Percentiles rank a stretch among this genome's conserved stretches.
Evolutionary conservation across 164 flowering plant genomes (phyloP).

Genomic region (Magnolia sinica): DNA sequence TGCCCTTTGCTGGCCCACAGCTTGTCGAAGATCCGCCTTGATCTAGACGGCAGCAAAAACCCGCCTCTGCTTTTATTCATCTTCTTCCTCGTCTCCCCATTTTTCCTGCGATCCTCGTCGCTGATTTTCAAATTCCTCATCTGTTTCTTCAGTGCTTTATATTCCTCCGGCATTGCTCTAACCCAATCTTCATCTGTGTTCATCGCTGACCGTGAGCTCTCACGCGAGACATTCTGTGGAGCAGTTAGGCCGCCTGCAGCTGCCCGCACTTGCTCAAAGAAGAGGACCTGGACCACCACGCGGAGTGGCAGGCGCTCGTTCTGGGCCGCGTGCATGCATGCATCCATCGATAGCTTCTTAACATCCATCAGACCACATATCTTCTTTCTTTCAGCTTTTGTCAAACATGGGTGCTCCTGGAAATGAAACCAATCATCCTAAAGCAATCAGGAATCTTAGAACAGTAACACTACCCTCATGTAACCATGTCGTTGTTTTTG

Average conservation of each 20-base stretch:
- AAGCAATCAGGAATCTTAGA: not conserved
- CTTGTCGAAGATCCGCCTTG: slow-evolving; percentile 80
- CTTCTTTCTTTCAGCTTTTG: slow-evolving; percentile 67
- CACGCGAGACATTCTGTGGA: slow-evolving; percentile 20
- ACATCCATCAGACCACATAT: slow-evolving; percentile 78
- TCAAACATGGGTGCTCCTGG: slow-evolving; percentile 68
- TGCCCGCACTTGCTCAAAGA: slow-evolving; percentile 66
- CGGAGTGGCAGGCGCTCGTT: slow-evolving; percentile 86
- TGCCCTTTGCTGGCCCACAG: slow-evolving; percentile 56
- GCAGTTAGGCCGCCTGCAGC: slow-evolving; percentile 32
- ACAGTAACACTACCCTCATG: too few relatives aligned
- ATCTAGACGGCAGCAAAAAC: slow-evolving; percentile 64
- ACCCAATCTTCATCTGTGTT: slow-evolving; percentile 49
- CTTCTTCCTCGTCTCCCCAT: slow-evolving; percentile 31
- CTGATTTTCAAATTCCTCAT: slow-evolving; percentile 36
- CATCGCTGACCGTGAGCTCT: slow-evolving; percentile 32
- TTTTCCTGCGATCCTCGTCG: slow-evolving; percentile 32
- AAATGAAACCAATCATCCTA: slow-evolving; percentile 1
- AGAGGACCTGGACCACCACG: slow-evolving; percentile 82
- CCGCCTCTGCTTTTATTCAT: slow-evolving; percentile 42
- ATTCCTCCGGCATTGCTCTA: slow-evolving; percentile 26
- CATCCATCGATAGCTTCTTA: slow-evolving; percentile 61
- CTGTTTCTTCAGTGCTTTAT: slow-evolving; percentile 38
- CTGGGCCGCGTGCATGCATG: slow-evolving; percentile 84
- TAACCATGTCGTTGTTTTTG: too few relatives aligned